Percentiles rank a stretch among this genome's conserved stretches.
Conservation (phyloP, 2,329 filamentous ascomycete species). For the Leptoxyphium fumago region DNA sequence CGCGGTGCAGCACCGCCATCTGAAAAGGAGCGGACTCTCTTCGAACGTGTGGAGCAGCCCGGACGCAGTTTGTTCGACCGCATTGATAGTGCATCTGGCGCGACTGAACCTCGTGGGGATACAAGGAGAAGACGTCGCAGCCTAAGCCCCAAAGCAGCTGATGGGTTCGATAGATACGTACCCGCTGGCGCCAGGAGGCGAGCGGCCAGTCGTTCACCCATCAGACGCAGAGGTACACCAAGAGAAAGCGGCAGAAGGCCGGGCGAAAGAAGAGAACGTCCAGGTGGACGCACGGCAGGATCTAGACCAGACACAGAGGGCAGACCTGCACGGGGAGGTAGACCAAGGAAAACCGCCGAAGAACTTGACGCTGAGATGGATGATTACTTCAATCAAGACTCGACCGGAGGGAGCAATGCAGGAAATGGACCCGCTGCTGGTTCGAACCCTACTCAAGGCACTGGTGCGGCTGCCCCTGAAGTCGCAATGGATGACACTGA, state of each 20-base stretch:
- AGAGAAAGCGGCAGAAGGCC: slow-evolving; percentile 34
- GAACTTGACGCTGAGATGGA: slow-evolving; percentile 95
- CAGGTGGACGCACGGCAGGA: slow-evolving; percentile 27
- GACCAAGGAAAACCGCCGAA: slow-evolving; percentile 73
- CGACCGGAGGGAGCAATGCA: slow-evolving; percentile 21
- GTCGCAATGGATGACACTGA: slow-evolving; percentile 15
- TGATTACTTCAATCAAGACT: slow-evolving; percentile 60
- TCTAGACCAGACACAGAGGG: slow-evolving; percentile 33
- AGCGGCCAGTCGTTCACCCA: slow-evolving; percentile 38
- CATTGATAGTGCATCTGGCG: slow-evolving; percentile 29
- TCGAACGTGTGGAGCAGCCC: slow-evolving; percentile 36
- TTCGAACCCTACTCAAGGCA: slow-evolving; percentile 1
- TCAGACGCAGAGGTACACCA: slow-evolving; percentile 33
- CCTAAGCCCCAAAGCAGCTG: slow-evolving; percentile 37
- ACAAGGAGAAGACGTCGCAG: slow-evolving; percentile 21
- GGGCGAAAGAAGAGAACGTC: slow-evolving; percentile 29
- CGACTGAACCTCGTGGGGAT: slow-evolving; percentile 17
- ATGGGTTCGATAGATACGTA: slow-evolving; percentile 66
- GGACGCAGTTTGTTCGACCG: slow-evolving; percentile 52
- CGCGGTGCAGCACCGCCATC: slow-evolving; percentile 25
- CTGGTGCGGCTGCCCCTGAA: slow-evolving; percentile 2
- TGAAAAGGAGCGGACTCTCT: slow-evolving; percentile 13
- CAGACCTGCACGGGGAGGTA: slow-evolving; percentile 21
- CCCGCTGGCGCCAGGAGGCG: slow-evolving; percentile 40
- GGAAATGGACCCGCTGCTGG: slow-evolving; percentile 6